Conservation (phyloP, 2,329 filamentous ascomycete genomes). For the Sporothrix schenckii region DNA sequence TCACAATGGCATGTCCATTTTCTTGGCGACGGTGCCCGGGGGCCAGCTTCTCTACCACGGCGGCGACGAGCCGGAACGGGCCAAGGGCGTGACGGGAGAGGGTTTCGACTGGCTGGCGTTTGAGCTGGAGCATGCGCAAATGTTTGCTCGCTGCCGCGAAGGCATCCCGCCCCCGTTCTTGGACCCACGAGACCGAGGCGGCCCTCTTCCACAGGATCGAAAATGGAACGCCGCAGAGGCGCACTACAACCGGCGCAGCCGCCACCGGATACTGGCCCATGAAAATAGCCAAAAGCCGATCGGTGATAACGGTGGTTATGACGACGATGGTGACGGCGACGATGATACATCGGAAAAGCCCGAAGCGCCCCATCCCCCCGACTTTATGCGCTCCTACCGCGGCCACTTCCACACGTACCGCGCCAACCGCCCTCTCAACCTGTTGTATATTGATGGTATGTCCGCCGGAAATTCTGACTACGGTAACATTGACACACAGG, state of each 20-base stretch:
- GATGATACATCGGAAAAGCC: constrained; percentile 21
- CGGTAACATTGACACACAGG: constrained; percentile 70
- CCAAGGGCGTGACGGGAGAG: constrained; percentile 45
- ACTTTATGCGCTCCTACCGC: constrained; percentile 33
- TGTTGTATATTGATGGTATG: constrained; percentile 72
- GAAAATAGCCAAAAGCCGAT: not conserved
- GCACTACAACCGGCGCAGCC: not conserved
- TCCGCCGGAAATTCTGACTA: constrained; percentile 66
- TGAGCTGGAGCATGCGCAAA: constrained; percentile 71
- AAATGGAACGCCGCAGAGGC: not conserved
- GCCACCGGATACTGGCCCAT: not conserved
- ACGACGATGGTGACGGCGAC: constrained; percentile 18
- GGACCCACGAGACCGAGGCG: too few relatives aligned
- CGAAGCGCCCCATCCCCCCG: not conserved
- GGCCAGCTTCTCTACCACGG: constrained; percentile 72
- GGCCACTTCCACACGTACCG: constrained; percentile 71
- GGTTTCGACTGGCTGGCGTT: constrained; percentile 72
- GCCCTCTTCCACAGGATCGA: too few relatives aligned
- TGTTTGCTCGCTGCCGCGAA: constrained; percentile 49
- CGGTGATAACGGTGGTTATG: not conserved
- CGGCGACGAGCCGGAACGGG: constrained; percentile 47
- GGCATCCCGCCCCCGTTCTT: not conserved
- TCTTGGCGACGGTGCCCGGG: constrained; percentile 65
- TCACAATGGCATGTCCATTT: constrained; percentile 76
- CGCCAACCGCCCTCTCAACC: constrained; percentile 57